phyloP scores from a whole-genome alignment of 352 stramenopile genomes.

The Aphanomyces cochlioides region DNA sequence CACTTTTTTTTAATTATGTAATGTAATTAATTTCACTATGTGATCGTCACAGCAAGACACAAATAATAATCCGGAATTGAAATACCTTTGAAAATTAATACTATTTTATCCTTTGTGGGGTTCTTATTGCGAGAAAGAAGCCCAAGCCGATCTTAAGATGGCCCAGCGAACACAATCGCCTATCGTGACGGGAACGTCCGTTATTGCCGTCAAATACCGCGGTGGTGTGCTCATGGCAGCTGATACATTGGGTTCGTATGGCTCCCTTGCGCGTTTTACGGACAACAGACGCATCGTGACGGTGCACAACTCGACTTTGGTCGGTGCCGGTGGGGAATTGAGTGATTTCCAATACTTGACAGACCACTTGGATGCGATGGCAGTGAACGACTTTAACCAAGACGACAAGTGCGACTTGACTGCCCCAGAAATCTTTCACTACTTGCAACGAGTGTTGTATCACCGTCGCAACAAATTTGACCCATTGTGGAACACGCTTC shows the following conservation, averaged over 20 bases:
- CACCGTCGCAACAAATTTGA: constrained; percentile 98
- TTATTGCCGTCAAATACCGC: constrained; percentile 95
- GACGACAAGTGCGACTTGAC: constrained; percentile 93
- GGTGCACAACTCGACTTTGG: constrained; percentile 90
- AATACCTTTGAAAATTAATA: constrained; percentile 23
- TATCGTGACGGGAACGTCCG: constrained; percentile 97
- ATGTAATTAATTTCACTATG: too few species aligned
- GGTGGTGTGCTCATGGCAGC: constrained; percentile 96
- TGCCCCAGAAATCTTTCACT: constrained; percentile 94
- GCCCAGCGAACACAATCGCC: constrained; percentile 87
- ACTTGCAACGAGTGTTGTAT: constrained; percentile 97
- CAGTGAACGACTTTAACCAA: constrained; percentile 94
- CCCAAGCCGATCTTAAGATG: constrained; percentile 44
- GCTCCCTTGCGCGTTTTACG: constrained; percentile 96
- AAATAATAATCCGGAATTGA: too few species aligned
- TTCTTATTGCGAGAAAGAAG: constrained; percentile 25
- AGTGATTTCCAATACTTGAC: constrained; percentile 97
- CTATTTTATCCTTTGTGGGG: constrained; percentile 26
- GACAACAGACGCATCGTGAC: constrained; percentile 82
- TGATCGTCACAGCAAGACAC: too few species aligned
- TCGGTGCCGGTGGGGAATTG: constrained; percentile 95
- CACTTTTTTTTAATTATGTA: too few species aligned
- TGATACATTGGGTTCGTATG: constrained; percentile 97
- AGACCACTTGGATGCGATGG: constrained; percentile 92
- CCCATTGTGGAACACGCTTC: constrained; percentile 97